Evolutionary conservation across 257 asterid genomes (phyloP).

Genomic region (Misopates orontium): DNA sequence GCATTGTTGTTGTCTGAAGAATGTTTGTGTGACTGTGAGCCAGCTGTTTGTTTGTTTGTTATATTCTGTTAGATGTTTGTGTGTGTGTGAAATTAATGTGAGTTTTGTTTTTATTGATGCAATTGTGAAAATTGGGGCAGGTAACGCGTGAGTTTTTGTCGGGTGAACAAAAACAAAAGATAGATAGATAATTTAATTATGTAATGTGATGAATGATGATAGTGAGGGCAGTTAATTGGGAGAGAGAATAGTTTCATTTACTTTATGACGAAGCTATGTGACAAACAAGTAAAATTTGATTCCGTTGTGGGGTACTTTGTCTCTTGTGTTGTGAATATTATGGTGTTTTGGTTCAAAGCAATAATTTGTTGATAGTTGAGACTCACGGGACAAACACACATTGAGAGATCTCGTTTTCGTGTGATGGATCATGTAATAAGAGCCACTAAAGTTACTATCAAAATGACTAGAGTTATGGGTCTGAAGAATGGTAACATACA

Average conservation of each 20-base stretch:
- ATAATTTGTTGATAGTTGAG: too few species aligned
- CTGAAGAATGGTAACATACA: too few species aligned
- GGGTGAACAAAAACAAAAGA: background rate
- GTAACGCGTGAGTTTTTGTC: conserved; percentile 3
- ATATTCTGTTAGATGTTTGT: too few species aligned
- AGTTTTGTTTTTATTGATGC: too few species aligned
- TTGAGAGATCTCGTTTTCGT: too few species aligned
- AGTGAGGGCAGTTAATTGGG: background rate
- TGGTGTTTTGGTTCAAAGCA: too few species aligned
- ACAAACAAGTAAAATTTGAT: background rate
- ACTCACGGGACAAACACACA: too few species aligned
- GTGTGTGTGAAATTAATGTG: too few species aligned
- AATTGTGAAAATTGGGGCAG: background rate
- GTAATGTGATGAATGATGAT: background rate
- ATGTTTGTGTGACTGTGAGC: background rate
- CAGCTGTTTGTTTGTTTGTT: too few species aligned
- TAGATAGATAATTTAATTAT: background rate
- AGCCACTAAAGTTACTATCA: too few species aligned
- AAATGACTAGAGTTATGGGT: too few species aligned
- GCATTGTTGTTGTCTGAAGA: background rate
- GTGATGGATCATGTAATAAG: too few species aligned
- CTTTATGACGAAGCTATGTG: background rate
- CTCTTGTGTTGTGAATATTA: background rate
- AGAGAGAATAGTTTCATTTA: background rate
- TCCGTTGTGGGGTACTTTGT: background rate